A percentile compares a stretch with the other conserved stretches of the same genome.
These are phyloP conservation scores for Setaria viridis DNA, from an alignment of 202 grass and related monocot species.

Conservation along the genomic window DNA sequence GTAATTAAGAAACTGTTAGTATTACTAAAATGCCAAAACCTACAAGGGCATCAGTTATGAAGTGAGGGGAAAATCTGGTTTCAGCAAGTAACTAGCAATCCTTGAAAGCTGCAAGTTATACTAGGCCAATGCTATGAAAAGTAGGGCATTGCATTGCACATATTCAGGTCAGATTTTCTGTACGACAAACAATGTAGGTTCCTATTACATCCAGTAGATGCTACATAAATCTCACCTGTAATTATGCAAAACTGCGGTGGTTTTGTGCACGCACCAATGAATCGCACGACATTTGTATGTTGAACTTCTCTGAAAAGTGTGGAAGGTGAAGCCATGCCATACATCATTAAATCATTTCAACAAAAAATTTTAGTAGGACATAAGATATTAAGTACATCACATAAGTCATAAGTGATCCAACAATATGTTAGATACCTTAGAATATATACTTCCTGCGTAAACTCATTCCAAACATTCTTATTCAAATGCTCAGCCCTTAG, in stretches of 20 bases:
- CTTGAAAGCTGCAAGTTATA: conserved; percentile 2
- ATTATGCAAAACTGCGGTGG: conserved; percentile 88
- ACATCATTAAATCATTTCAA: conserved; percentile 32
- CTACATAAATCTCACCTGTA: conserved; percentile 68
- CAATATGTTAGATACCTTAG: conserved; percentile 74
- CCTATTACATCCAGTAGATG: conserved; percentile 32
- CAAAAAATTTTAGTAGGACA: background rate
- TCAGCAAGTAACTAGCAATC: conserved; percentile 37
- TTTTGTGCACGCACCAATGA: conserved; percentile 90
- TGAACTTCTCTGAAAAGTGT: conserved; percentile 76
- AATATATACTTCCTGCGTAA: conserved; percentile 96
- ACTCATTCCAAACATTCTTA: conserved; percentile 83
- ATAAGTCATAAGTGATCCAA: conserved; percentile 31
- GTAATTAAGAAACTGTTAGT: conserved; percentile 22
- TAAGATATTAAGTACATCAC: conserved; percentile 30
- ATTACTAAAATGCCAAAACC: conserved; percentile 27
- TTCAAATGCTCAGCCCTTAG: conserved; percentile 87
- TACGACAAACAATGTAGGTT: conserved; percentile 11
- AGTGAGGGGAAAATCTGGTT: conserved; percentile 15
- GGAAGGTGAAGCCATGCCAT: conserved; percentile 26
- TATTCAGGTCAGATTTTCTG: conserved; percentile 25
- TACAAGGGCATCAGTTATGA: conserved; percentile 20
- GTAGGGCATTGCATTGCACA: background rate
- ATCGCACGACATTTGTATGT: conserved; percentile 89
- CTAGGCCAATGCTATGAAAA: background rate